Evolutionary conservation across 352 stramenopile species (phyloP).

Genomic region (Phytophthora pistaciae): DNA sequence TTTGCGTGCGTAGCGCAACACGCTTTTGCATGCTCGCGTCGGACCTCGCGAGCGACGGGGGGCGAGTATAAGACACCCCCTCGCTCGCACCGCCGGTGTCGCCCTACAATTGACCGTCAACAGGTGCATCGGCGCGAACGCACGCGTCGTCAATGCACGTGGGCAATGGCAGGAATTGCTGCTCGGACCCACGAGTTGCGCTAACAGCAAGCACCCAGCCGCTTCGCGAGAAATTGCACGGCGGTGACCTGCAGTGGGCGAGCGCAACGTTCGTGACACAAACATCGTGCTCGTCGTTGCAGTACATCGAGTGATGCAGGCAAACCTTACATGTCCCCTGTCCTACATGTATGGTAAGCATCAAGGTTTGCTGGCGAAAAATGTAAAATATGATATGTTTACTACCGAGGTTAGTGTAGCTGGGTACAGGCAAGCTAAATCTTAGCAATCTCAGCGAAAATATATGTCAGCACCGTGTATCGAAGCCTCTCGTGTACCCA

Average conservation of each 20-base stretch:
- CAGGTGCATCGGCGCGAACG: not conserved
- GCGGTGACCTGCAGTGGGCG: not conserved
- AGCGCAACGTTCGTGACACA: not conserved
- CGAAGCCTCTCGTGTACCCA: not conserved
- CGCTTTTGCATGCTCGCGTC: not conserved
- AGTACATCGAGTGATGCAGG: not conserved
- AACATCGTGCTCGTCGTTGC: not conserved
- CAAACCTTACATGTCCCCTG: no score
- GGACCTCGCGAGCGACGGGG: not conserved
- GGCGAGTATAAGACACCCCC: not conserved
- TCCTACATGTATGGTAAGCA: no score
- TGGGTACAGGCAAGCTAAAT: no score
- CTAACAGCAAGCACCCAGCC: not conserved
- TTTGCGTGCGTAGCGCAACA: not conserved
- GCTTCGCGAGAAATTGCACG: slow-evolving; percentile 2
- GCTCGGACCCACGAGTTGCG: not conserved
- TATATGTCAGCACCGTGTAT: not conserved
- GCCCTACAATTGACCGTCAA: not conserved
- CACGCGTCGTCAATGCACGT: not conserved
- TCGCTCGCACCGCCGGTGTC: not conserved
- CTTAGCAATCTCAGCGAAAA: not conserved
- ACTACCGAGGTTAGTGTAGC: not conserved
- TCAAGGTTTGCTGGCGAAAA: no score
- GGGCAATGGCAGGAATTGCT: not conserved
- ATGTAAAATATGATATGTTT: no score